phyloP scores from a whole-genome alignment of 306 rosid genomes.

The Rubus parviflorus region DNA sequence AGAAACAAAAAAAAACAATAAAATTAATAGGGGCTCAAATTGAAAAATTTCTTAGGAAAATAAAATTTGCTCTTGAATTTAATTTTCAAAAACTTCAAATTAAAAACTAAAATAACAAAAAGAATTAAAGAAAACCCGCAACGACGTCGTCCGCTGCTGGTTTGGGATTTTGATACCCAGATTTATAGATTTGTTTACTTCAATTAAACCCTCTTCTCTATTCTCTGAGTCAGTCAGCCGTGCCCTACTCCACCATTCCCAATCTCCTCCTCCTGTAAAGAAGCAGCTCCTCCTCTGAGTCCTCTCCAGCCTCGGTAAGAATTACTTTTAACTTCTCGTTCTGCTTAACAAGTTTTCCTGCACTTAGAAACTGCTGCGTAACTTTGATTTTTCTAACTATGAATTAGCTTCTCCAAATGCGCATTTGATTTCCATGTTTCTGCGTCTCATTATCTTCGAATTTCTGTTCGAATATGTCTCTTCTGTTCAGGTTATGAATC shows the following conservation, averaged over 20 bases:
- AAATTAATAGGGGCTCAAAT: too few species aligned
- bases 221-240: too few species aligned
- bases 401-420: too few species aligned
- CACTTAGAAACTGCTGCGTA: neutral
- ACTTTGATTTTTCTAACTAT: neutral
- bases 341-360: neutral
- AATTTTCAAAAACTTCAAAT: too few species aligned
- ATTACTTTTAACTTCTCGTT: neutral
- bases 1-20: too few species aligned
- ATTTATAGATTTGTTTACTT: too few species aligned
- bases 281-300: neutral
- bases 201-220: too few species aligned
- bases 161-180: too few species aligned
- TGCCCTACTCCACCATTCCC: neutral
- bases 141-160: neutral
- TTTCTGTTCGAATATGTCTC: neutral
- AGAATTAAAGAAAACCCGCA: too few species aligned
- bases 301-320: neutral
- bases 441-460: neutral
- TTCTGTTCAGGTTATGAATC: neutral
- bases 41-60: too few species aligned
- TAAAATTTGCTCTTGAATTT: too few species aligned
- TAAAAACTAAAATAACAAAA: too few species aligned
- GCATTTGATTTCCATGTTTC: neutral
- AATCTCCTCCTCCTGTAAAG: neutral